Evolutionary conservation across 768 basidiomycete species (phyloP), one percentile per base, ranked within the genome.

Genomic region (Suillus americanus): DNA sequence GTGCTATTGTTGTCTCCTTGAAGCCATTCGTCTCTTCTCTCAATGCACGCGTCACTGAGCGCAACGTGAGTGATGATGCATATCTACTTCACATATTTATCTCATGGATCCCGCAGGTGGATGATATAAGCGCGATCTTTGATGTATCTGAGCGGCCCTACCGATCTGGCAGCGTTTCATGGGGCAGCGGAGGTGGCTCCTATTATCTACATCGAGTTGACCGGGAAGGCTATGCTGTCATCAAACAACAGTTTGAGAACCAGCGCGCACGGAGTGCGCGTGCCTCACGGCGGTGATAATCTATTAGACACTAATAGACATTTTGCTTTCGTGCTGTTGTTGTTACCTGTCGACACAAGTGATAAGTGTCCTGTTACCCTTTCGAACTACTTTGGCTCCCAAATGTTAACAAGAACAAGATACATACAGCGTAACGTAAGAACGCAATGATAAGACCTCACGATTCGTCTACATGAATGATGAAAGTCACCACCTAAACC

Each of bases 1-100:
- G 94, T 23, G 94, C 95, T 0, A 89, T 89, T 56, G 91, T 99
- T 55, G 86, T 99, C 43, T 95, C 93, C 23, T 79, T 99, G 20
- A 87, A 90, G 64, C 94, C 95, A 1, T 97, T 94, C 67, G 89
- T 95, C 63, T 85, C 89, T 38, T 85, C 86, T 0, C 75, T 79
- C 28, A 81, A 89, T 68, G 90, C 89, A 50, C 86, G 92, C 43
- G 81, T 97, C 64, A 94, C 91, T 0, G 89, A 94, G 69, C 89
- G 91, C 53, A 97, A 95, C 68, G 90, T 92, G 68, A 62, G 88
- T 73, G 55, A 41, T 50, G 28, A 51, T 45, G 14, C 38, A 23
- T 30, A 37, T 61, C 62, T 40, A 23, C 59, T 23, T 38, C 51
- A 57, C 12, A 45, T 38, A 33, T 57, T 8, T 46, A n/a, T 40